Evolutionary conservation across 2,329 filamentous ascomycete species (phyloP), one percentile per base, ranked within the genome.

Genomic region (Emmonsia crescens): DNA sequence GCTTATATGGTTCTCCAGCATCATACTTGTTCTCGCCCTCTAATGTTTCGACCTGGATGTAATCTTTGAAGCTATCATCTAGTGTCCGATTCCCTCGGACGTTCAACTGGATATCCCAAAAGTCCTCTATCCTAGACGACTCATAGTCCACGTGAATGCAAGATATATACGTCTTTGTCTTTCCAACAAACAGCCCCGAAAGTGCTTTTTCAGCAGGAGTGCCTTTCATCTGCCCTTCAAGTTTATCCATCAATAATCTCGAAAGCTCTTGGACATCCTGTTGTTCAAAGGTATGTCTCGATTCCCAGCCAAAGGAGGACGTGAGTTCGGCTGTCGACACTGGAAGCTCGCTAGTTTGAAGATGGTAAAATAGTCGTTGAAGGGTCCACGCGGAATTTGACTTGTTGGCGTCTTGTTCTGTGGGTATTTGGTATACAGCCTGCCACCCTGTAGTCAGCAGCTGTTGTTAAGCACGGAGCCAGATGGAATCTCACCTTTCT

Each of bases 81-180:
- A 99, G 79, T 64, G 89, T 93, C 77, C 90, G 91, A 80, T 96
- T 96, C 38, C 91, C 92, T 65, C 89, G 89, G 58, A 99, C 95
- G 67, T 97, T 99, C 68, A 99, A 84, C 73, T 99, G 94, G 63
- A 99, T 90, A 73, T 99, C 94, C 94, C 94, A 99, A 74, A 96
- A 99, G 69, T 99, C 95, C 75, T 99, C 94, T 66, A 94, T 85
- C 64, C 93, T 85, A 64, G 92, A 96, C 27, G 91, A 96, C 78
- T 97, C 93, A 78, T 96, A 99, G 70, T 96, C 87, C 64, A 99
- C 95, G 74, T 99, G 94, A 74, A 99, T 96, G 78, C 95, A 99
- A 27, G 90, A 95, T 66, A 99, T 95, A 75, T 97, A 99, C 0
- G 94, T 99, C 79, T 97, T 97, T 75, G 95, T 92, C 77, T 97